Evolutionary conservation across 2,329 filamentous ascomycete genomes (phyloP).

Genomic region (Cadophora gregata): DNA sequence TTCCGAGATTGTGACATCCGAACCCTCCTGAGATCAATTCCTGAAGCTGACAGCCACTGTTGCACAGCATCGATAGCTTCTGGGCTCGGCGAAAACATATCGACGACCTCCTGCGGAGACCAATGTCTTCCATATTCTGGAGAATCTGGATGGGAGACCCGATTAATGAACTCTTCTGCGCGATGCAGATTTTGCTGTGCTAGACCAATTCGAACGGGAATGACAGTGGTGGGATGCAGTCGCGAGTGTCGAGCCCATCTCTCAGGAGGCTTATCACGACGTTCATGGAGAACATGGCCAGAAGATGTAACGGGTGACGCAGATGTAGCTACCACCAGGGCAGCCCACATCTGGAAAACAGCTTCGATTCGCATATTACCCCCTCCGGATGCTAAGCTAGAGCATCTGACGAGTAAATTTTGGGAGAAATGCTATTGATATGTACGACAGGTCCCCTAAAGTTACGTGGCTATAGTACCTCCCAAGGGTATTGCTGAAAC

Average conservation of each 20-base stretch:
- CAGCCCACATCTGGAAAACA: slow-evolving; percentile 36
- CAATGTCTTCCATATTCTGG: slow-evolving; percentile 55
- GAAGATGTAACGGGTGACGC: slow-evolving; percentile 34
- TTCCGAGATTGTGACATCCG: slow-evolving; percentile 48
- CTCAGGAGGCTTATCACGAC: slow-evolving; percentile 31
- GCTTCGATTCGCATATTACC: slow-evolving; percentile 35
- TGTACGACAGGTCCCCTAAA: slow-evolving; percentile 21
- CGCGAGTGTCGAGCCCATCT: slow-evolving; percentile 35
- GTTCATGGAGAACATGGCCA: slow-evolving; percentile 40
- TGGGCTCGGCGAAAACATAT: slow-evolving; percentile 50
- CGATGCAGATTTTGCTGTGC: slow-evolving; percentile 54
- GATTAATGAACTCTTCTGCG: slow-evolving; percentile 51
- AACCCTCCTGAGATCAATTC: slow-evolving; percentile 55
- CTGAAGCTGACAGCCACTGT: slow-evolving; percentile 59
- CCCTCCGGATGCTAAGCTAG: slow-evolving; percentile 33
- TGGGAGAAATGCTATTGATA: slow-evolving; percentile 25
- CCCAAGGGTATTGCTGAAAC: slow-evolving; percentile 28
- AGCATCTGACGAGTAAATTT: slow-evolving; percentile 31
- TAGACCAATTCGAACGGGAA: slow-evolving; percentile 49
- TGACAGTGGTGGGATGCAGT: slow-evolving; percentile 32
- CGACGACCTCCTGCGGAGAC: slow-evolving; percentile 50
- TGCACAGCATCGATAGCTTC: slow-evolving; percentile 57
- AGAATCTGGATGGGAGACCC: slow-evolving; percentile 53
- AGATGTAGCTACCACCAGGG: slow-evolving; percentile 40
- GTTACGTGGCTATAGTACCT: slow-evolving; percentile 15